phyloP scores from a whole-genome alignment of 2,329 filamentous ascomycete genomes.

The Cytospora paraplurivora region DNA sequence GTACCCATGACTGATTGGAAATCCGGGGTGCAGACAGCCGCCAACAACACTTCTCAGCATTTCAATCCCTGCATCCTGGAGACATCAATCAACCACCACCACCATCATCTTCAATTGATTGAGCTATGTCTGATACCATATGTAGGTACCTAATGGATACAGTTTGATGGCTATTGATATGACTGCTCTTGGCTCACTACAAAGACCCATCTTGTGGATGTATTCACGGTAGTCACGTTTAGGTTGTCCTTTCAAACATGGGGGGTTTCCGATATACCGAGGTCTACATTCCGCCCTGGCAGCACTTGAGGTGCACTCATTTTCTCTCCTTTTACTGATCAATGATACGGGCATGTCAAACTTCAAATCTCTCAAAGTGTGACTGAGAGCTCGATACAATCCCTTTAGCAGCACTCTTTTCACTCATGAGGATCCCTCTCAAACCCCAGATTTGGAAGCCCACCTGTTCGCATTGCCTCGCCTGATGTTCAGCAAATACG shows the following conservation, averaged over 20 bases:
- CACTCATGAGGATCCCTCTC: not conserved
- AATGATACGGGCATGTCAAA: too few relatives aligned
- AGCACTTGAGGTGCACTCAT: too few relatives aligned
- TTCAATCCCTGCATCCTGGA: conserved; percentile 2
- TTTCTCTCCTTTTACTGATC: too few relatives aligned
- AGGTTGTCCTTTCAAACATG: too few relatives aligned
- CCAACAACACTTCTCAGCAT: not conserved
- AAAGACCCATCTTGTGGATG: too few relatives aligned
- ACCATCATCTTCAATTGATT: not conserved
- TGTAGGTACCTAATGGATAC: too few relatives aligned
- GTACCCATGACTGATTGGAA: conserved; percentile 2
- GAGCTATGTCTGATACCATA: too few relatives aligned
- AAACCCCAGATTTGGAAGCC: too few relatives aligned
- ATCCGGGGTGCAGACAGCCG: conserved; percentile 12
- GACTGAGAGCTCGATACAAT: too few relatives aligned
- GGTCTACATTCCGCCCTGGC: not conserved
- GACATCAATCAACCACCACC: not conserved
- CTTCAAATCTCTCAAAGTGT: not conserved
- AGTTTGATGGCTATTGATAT: too few relatives aligned
- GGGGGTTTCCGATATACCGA: not conserved
- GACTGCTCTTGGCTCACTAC: too few relatives aligned
- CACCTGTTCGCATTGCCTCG: not conserved
- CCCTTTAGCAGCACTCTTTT: not conserved
- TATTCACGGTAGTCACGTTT: too few relatives aligned
- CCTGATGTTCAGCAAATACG: not conserved